These are phyloP conservation scores for Tympanopsis confertula DNA, from an alignment of 2,329 filamentous ascomycete species.

Conservation along the genomic window DNA sequence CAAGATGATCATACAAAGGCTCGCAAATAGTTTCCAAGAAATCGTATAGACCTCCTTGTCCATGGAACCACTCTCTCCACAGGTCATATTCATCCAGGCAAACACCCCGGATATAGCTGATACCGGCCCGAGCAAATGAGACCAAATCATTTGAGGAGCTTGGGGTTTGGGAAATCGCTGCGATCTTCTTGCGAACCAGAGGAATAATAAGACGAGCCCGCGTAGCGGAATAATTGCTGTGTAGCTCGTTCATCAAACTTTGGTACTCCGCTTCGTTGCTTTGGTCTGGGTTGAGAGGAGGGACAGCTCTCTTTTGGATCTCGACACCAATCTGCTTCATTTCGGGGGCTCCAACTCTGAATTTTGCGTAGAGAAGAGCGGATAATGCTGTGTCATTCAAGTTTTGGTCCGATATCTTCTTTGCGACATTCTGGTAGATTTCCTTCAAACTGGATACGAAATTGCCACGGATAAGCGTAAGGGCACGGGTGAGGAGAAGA, in stretches of 20 bases:
- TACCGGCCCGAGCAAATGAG: conserved; percentile 48
- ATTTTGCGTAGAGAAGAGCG: conserved; percentile 58
- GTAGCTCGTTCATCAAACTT: conserved; percentile 37
- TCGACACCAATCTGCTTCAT: conserved; percentile 53
- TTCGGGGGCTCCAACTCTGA: conserved; percentile 52
- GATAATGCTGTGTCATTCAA: conserved; percentile 60
- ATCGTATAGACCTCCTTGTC: conserved; percentile 49
- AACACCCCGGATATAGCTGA: conserved; percentile 51
- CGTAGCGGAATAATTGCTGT: conserved; percentile 52
- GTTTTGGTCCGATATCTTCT: conserved; percentile 42
- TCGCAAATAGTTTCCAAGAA: conserved; percentile 55
- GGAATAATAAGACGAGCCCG: conserved; percentile 49
- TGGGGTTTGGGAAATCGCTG: conserved; percentile 38
- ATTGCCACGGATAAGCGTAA: conserved; percentile 56
- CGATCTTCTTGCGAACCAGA: conserved; percentile 44
- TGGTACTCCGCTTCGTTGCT: conserved; percentile 6
- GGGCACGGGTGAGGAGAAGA: conserved; percentile 36
- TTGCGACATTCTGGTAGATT: conserved; percentile 49
- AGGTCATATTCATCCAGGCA: conserved; percentile 55
- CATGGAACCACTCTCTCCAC: conserved; percentile 58
- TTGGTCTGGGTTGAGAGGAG: conserved; percentile 29
- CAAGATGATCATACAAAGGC: conserved; percentile 51
- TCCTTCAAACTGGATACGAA: conserved; percentile 53
- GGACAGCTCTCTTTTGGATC: conserved; percentile 55
- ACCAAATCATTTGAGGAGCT: conserved; percentile 49